A percentile compares a stretch with the other conserved stretches of the same genome.
These are phyloP conservation scores for Fusarium sp. DNA, from an alignment of 2,329 filamentous ascomycete genomes.

Conservation along the genomic window DNA sequence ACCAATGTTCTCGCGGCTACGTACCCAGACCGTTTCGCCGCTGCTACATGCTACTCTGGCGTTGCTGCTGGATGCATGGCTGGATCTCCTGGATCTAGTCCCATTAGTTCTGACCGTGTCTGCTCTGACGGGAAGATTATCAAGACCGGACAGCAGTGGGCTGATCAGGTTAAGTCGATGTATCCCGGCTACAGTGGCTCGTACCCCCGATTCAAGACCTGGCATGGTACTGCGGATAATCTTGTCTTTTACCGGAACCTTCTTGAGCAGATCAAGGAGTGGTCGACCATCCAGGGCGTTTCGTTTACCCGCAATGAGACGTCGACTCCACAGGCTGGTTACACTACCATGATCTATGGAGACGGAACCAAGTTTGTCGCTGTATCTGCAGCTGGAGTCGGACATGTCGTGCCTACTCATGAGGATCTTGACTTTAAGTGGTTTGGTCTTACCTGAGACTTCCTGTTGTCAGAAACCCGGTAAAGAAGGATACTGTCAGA, in stretches of 20 bases:
- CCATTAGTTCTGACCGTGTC: background rate
- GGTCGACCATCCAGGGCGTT: background rate
- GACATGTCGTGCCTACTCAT: background rate
- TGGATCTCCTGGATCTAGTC: conserved; percentile 1
- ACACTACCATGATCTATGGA: background rate
- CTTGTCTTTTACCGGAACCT: conserved; percentile 8
- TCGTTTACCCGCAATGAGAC: background rate
- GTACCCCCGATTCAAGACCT: conserved; percentile 5
- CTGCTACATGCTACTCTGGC: conserved; percentile 10
- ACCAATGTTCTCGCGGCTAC: conserved; percentile 13
- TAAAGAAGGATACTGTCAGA: fast-evolving
- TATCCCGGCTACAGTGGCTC: conserved; percentile 3
- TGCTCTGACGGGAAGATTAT: conserved; percentile 1
- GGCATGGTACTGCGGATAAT: background rate
- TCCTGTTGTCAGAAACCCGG: fast-evolving
- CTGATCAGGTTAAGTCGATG: background rate
- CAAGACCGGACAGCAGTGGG: conserved; percentile 1
- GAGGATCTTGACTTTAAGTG: conserved; percentile 9
- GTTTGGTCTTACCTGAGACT: background rate
- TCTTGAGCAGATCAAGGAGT: conserved; percentile 12
- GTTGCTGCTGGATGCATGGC: conserved; percentile 10
- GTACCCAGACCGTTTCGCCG: conserved; percentile 1
- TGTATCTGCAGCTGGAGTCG: conserved; percentile 4
- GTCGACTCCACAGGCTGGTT: background rate
- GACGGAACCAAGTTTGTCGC: conserved; percentile 6